Percentiles rank a stretch among this genome's conserved stretches.
Evolutionary conservation across 495 filamentous ascomycete genomes (phyloP).

Genomic region (Xylaria palmicola): DNA sequence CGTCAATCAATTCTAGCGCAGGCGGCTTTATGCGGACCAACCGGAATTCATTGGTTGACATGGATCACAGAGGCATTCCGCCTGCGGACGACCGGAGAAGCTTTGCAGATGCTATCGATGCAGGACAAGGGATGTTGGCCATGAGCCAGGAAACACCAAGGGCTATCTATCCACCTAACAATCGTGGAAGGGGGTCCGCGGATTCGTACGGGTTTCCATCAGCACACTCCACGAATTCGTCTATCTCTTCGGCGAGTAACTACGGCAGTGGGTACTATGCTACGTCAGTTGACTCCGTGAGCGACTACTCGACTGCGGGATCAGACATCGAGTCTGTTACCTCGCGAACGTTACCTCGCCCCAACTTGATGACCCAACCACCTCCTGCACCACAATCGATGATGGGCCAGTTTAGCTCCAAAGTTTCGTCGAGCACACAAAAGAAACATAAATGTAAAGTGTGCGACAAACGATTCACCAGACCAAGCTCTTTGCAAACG

Average conservation of each 20-base stretch:
- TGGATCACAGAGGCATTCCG: conserved; percentile 53
- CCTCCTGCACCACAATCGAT: conserved; percentile 91
- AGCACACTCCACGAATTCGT: conserved; percentile 88
- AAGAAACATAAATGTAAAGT: conserved; percentile 99
- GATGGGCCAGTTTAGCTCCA: conserved; percentile 99
- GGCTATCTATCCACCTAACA: conserved; percentile 76
- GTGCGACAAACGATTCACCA: conserved; percentile 97
- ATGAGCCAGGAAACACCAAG: conserved; percentile 90
- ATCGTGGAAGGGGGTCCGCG: conserved; percentile 63
- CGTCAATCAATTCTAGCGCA: conserved; percentile 40
- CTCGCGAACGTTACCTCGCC: conserved; percentile 80
- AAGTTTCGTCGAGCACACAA: conserved; percentile 90
- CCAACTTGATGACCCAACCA: conserved; percentile 62
- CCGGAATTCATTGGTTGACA: conserved; percentile 62
- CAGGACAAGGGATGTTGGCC: conserved; percentile 81
- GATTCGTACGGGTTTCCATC: conserved; percentile 94
- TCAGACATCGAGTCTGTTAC: conserved; percentile 76
- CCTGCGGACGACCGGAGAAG: conserved; percentile 61
- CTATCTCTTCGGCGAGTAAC: conserved; percentile 76
- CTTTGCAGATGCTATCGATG: conserved; percentile 83
- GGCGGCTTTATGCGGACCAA: conserved; percentile 42
- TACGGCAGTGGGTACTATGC: conserved; percentile 75
- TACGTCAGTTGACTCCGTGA: conserved; percentile 83
- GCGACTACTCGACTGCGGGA: conserved; percentile 91
- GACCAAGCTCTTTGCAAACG: conserved; percentile 93